These are phyloP conservation scores for Aspergillus thermomutatus DNA, from an alignment of 2,329 filamentous ascomycete species.

Conservation along the genomic window DNA sequence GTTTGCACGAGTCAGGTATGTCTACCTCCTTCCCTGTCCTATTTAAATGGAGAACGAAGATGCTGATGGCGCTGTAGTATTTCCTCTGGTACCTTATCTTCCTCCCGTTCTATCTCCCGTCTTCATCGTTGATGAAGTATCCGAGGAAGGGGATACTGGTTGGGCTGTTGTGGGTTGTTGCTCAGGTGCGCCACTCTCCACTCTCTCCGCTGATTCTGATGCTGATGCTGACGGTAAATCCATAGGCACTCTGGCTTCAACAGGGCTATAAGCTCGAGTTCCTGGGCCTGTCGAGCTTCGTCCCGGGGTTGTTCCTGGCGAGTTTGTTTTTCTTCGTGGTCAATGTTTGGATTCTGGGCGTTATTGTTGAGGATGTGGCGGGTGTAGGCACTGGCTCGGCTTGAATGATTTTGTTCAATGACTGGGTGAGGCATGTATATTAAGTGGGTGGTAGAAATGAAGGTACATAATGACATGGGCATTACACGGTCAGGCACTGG, in stretches of 20 bases:
- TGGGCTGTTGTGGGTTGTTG: conserved; percentile 67
- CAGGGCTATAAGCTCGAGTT: conserved; percentile 76
- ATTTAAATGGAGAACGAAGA: not conserved
- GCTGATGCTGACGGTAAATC: conserved; percentile 32
- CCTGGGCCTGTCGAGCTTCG: conserved; percentile 75
- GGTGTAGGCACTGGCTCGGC: not conserved
- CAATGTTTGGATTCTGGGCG: conserved; percentile 82
- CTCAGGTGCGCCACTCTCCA: conserved; percentile 52
- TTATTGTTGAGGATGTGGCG: conserved; percentile 68
- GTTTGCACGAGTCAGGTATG: conserved; percentile 94
- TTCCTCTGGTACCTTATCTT: conserved; percentile 98
- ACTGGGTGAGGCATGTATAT: not conserved
- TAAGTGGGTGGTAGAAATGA: not conserved
- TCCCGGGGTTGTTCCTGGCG: conserved; percentile 75
- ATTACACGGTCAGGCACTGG: not conserved
- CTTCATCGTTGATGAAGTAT: conserved; percentile 65
- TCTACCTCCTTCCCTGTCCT: conserved; percentile 3
- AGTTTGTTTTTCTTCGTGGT: conserved; percentile 76
- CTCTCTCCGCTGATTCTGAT: not conserved
- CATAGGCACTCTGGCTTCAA: conserved; percentile 65
- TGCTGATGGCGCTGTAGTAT: conserved; percentile 58
- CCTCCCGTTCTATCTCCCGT: conserved; percentile 82
- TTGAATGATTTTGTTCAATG: not conserved
- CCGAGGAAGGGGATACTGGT: conserved; percentile 63
- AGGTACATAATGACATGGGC: not conserved